These are phyloP conservation scores for Prunella vulgaris DNA, from an alignment of 257 asterid genomes.

Conservation along the genomic window DNA sequence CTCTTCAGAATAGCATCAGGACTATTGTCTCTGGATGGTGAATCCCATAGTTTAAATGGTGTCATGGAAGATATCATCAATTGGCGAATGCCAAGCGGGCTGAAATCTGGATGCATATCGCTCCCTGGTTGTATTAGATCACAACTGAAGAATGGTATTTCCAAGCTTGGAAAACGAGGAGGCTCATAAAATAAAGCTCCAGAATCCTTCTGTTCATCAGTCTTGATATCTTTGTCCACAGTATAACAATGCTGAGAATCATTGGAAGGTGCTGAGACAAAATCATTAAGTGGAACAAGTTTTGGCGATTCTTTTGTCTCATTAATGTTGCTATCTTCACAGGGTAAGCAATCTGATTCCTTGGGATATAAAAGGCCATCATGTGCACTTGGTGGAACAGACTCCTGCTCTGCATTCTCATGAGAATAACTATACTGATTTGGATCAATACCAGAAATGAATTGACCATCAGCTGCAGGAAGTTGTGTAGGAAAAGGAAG, in stretches of 20 bases:
- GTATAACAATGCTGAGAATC: conserved; percentile 33
- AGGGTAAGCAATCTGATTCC: conserved; percentile 35
- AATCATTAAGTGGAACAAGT: conserved; percentile 55
- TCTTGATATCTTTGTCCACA: conserved; percentile 26
- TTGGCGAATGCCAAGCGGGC: conserved; percentile 94
- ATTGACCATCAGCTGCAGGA: conserved; percentile 34
- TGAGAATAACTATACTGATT: conserved; percentile 39
- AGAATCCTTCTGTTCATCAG: conserved; percentile 44
- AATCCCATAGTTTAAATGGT: conserved; percentile 82
- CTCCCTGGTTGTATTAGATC: conserved; percentile 71
- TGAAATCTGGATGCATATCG: conserved; percentile 80
- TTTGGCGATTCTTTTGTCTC: conserved; percentile 41
- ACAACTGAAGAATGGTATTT: conserved; percentile 78
- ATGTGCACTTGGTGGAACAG: conserved; percentile 28
- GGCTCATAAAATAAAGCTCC: conserved; percentile 84
- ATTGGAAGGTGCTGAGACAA: conserved; percentile 33
- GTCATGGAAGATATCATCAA: conserved; percentile 74
- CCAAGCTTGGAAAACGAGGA: conserved; percentile 91
- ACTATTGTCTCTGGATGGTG: conserved; percentile 67
- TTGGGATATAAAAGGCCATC: conserved; percentile 37
- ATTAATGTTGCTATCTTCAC: conserved; percentile 30
- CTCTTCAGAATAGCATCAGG: conserved; percentile 81
- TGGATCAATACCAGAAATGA: conserved; percentile 32
- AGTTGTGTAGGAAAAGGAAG: conserved; percentile 37
- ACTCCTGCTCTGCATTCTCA: conserved; percentile 35